Evolutionary conservation across 1,284 basidiomycete species (phyloP), one percentile per base, ranked within the genome.

Genomic region (Boletus albobrunnescens): DNA sequence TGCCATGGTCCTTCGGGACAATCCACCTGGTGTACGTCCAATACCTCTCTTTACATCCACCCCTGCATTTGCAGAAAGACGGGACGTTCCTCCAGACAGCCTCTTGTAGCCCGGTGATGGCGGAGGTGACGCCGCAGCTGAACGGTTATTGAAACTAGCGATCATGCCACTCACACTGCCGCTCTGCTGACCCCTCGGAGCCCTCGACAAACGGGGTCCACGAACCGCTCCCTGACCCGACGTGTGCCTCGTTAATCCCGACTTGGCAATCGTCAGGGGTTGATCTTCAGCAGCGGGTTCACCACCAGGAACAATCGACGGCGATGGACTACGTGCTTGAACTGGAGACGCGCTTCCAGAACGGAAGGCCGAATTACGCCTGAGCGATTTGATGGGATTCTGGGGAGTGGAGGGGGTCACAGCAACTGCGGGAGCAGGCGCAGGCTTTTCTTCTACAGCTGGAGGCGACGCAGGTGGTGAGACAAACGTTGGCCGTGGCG

Each of bases 1-100:
- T 36, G 82, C 84, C 81, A 86, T 84, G 47, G 85, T 85, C 63
- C 84, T 76, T 59, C 84, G 75, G 45, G 84, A 81, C 51, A 90
- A 78, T 45, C 78, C 72, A 35, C 77, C 73, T 38, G 75, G 70
- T 53, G 77, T 68, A 30, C 69, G 71, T 32, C 72, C 66, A 22
- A 69, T 64, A 46, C 67, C 69, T 47, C 65, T 61, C 61, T 67
- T 72, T 9, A 60, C 42, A 22, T 64, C 65, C 33, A 28, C 36
- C 9, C 47, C 59, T 23, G 41, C 66, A 35, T 59, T 59, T 1
- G 54, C 41, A 20, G 55, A 50, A 19, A 60, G 57, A 27, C 61
- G 61, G 11, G 58, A 40, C 24, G 72, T 67, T 44, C 72, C 74
- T 42, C 71, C 70, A 22, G 75, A 76, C 35, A 77, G 49, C 46